Evolutionary conservation across 2,329 filamentous ascomycete species (phyloP), one percentile per base, ranked within the genome.

Genomic region (Alternaria longipes): DNA sequence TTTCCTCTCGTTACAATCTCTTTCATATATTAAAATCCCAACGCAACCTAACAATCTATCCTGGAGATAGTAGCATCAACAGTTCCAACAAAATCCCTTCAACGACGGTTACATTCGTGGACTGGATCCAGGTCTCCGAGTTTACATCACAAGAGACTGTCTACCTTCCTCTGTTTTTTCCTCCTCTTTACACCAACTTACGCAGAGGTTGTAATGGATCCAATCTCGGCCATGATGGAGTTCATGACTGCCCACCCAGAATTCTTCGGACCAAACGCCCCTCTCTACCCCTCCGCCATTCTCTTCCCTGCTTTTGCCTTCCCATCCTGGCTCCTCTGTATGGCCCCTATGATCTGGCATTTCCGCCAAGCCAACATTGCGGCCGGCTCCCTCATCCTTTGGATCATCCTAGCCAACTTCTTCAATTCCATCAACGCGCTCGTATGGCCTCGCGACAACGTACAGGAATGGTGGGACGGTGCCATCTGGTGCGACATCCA

Each of bases 401-500:
- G 86, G 82, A 78, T 86, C 54, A 76, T 85, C 24, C 59, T 88
- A n/a, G 74, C 84, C 59, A 89, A 90, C 68, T 57, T 88, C 54
- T 82, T 85, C 73, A 85, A 83, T 65, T 81, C 88, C 63, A 75
- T 87, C 80, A 91, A 91, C 70, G 81, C 88, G 2, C 73, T 90
- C 51, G 83, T 91, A 62, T 92, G 89, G 89, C 83, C 85, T 0
- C 85, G 81, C 8, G 86, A 89, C 64, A 79, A 90, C 64, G 69
- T 84, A 12, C 38, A 70, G 0, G 73, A 78, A 6, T 88, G 85
- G 84, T 91, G 84, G 83, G 75, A 83, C 59, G 90, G 90, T 5
- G 70, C 74, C 5, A 84, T 83, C 3, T 84, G 89, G 59, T 92
- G 90, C 76, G 89, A 92, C 73, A 78, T 91, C 50, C 83, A 90